phyloP scores from a whole-genome alignment of 495 filamentous ascomycete genomes.

The Thermothielavioides terrestris region DNA sequence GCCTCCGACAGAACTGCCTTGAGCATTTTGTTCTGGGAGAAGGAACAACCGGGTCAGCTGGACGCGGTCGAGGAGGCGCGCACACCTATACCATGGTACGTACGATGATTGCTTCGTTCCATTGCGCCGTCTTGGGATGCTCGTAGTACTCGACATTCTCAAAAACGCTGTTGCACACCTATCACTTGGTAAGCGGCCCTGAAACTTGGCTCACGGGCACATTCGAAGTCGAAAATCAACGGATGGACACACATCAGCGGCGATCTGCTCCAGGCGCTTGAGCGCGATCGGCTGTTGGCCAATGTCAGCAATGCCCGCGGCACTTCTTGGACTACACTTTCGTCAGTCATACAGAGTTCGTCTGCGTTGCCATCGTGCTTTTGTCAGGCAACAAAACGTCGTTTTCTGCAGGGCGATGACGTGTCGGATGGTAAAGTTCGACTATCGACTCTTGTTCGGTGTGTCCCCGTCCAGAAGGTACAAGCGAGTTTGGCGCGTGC shows the following conservation, averaged over 20 bases:
- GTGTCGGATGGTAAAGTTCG: neutral
- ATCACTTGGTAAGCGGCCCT: constrained; percentile 20
- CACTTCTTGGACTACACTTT: neutral
- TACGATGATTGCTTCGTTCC: constrained; percentile 93
- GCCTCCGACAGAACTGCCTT: constrained; percentile 77
- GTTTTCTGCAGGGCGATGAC: neutral
- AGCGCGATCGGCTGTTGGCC: constrained; percentile 59
- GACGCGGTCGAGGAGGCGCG: too few relatives aligned
- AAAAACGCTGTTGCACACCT: constrained; percentile 81
- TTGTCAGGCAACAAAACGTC: too few relatives aligned
- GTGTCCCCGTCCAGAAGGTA: too few relatives aligned
- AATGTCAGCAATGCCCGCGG: neutral
- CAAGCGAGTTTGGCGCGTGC: too few relatives aligned
- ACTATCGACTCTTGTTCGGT: too few relatives aligned
- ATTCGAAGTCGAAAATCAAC: too few relatives aligned
- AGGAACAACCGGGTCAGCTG: neutral
- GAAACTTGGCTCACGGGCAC: too few relatives aligned
- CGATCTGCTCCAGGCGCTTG: constrained; percentile 72
- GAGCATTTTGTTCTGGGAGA: constrained; percentile 68
- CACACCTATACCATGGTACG: too few relatives aligned
- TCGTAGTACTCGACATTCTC: constrained; percentile 65
- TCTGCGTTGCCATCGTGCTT: constrained; percentile 20
- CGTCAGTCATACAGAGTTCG: constrained; percentile 20
- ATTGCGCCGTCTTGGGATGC: constrained; percentile 65
- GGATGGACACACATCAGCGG: constrained; percentile 62